phyloP scores from a whole-genome alignment of 257 asterid species.

The Penstemon eatonii region DNA sequence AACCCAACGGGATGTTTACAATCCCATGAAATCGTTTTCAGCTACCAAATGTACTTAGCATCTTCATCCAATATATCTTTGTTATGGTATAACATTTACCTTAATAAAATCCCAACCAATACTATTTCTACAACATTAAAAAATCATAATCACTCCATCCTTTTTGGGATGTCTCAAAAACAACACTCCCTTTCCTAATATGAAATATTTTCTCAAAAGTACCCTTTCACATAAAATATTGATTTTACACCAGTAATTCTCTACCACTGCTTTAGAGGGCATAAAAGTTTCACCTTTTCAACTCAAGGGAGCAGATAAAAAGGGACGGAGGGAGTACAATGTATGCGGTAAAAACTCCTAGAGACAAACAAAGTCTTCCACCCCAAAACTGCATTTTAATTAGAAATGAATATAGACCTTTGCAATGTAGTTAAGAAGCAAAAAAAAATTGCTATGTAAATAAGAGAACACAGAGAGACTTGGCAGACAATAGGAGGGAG shows the following conservation, averaged over 20 bases:
- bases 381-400: background rate
- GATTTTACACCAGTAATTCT: no score
- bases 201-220: no score
- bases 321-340: no score
- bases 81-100: no score
- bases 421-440: background rate
- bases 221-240: no score
- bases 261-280: no score
- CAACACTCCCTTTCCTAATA: no score
- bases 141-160: no score
- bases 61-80: background rate
- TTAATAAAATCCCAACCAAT: conserved; percentile 7
- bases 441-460: background rate
- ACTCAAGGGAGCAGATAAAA: no score
- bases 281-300: no score
- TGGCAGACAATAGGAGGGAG: background rate
- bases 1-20: background rate
- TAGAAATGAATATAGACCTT: no score
- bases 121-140: background rate
- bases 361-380: background rate
- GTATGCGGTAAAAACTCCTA: background rate
- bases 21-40: background rate
- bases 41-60: background rate
- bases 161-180: no score
- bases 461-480: background rate